Evolutionary conservation across 164 flowering plant species (phyloP).

Genomic region (Vitis cinerea): DNA sequence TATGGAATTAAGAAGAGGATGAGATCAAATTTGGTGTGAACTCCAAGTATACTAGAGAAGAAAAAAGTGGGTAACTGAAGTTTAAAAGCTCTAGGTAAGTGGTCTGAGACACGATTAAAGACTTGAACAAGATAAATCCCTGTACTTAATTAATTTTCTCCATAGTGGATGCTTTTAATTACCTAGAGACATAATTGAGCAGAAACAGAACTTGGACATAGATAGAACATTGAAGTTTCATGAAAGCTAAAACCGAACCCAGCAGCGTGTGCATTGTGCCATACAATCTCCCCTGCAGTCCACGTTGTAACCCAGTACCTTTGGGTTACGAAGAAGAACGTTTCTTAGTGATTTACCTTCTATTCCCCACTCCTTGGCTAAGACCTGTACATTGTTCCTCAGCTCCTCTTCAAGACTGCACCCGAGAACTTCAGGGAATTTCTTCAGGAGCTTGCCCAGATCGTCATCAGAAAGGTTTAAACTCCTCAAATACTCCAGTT

Average conservation of each 20-base stretch:
- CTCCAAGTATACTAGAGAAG: no score
- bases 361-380: constrained; percentile 82
- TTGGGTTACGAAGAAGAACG: constrained; percentile 89
- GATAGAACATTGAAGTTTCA: neutral
- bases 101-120: no score
- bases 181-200: no score
- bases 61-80: no score
- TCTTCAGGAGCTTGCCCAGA: constrained; percentile 74
- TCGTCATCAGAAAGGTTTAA: constrained; percentile 79
- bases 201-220: neutral
- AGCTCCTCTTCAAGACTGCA: constrained; percentile 75
- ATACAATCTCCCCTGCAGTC: constrained; percentile 95
- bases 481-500: constrained; percentile 59
- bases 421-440: constrained; percentile 96
- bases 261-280: constrained; percentile 92
- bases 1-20: no score
- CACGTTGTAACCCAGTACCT: constrained; percentile 80
- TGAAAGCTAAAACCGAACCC: constrained; percentile 79
- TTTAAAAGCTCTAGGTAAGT: no score
- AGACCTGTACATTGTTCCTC: constrained; percentile 51
- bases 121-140: no score
- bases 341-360: constrained; percentile 68
- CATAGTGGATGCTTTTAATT: no score
- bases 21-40: no score
- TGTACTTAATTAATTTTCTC: no score